Percentiles rank a stretch among this genome's conserved stretches.
phyloP scores from a whole-genome alignment of 2,329 filamentous ascomycete species.

The Clarireedia homoeocarpa region DNA sequence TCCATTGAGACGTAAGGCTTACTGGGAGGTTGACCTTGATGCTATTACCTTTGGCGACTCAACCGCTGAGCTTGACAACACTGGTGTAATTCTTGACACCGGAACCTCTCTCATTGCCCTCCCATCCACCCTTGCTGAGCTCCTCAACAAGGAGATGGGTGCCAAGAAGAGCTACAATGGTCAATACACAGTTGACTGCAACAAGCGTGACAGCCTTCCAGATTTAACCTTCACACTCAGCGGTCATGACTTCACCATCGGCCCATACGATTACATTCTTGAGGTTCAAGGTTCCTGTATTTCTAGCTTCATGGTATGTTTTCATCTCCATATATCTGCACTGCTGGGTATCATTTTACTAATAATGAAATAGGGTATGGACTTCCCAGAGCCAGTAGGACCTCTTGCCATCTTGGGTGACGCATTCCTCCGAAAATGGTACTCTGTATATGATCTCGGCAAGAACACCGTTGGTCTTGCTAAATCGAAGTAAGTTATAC shows the following conservation, averaged over 20 bases:
- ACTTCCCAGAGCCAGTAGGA: slow-evolving; percentile 67
- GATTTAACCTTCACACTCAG: slow-evolving; percentile 86
- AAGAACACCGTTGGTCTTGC: slow-evolving; percentile 85
- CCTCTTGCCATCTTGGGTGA: slow-evolving; percentile 93
- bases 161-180: slow-evolving; percentile 97
- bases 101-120: slow-evolving; percentile 97
- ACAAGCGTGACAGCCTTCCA: slow-evolving; percentile 72
- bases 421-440: slow-evolving; percentile 76
- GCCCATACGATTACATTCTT: slow-evolving; percentile 86
- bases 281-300: slow-evolving; percentile 95
- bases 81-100: slow-evolving; percentile 94
- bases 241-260: slow-evolving; percentile 89
- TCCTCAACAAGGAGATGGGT: slow-evolving; percentile 95
- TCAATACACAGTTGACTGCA: slow-evolving; percentile 91
- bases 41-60: slow-evolving; percentile 82
- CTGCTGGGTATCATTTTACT: slow-evolving; percentile 50
- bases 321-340: slow-evolving; percentile 53
- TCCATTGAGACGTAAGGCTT: slow-evolving; percentile 93
- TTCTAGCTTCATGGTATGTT: slow-evolving; percentile 75
- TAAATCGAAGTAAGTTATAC: slow-evolving; percentile 47
- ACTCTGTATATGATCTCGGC: slow-evolving; percentile 94
- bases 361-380: slow-evolving; percentile 61
- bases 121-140: slow-evolving; percentile 82
- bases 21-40: slow-evolving; percentile 98
- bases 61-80: slow-evolving; percentile 83